Evolutionary conservation across 208 protist genomes (phyloP).

Genomic region (Sergeia podlipaevii): DNA sequence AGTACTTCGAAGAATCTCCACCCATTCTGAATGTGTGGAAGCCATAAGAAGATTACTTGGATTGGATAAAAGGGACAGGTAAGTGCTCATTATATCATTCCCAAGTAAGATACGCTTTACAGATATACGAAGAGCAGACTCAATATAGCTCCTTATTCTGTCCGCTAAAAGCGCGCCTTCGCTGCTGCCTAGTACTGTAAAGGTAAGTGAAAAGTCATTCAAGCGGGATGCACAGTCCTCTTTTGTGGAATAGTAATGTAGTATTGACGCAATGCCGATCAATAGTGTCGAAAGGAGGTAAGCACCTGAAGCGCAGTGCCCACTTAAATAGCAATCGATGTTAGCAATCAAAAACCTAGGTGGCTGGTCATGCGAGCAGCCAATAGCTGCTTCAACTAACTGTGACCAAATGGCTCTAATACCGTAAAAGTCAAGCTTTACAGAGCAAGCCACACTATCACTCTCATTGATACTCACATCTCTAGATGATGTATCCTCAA

Average conservation of each 20-base stretch:
- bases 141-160: constrained; percentile 6
- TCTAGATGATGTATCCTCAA: too few relatives aligned
- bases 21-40: constrained; percentile 11
- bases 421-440: not conserved
- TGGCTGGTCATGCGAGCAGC: not conserved
- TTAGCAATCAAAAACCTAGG: constrained; percentile 35
- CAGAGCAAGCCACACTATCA: too few relatives aligned
- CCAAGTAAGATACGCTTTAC: not conserved
- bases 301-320: constrained; percentile 20
- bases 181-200: constrained; percentile 7
- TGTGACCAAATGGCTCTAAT: not conserved
- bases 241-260: constrained; percentile 26
- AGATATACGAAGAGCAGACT: constrained; percentile 5
- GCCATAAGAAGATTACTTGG: too few relatives aligned
- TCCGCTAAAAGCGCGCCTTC: constrained; percentile 2
- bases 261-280: constrained; percentile 21
- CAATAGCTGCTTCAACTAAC: constrained; percentile 12
- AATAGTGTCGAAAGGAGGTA: constrained; percentile 53
- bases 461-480: too few relatives aligned
- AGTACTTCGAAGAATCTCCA: constrained; percentile 6
- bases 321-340: constrained; percentile 30
- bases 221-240: not conserved
- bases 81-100: too few relatives aligned
- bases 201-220: not conserved
- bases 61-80: too few relatives aligned